Percentiles rank a stretch among this genome's conserved stretches.
These are phyloP conservation scores for Pythium folliculosum DNA, from an alignment of 352 stramenopile species.

Conservation along the genomic window DNA sequence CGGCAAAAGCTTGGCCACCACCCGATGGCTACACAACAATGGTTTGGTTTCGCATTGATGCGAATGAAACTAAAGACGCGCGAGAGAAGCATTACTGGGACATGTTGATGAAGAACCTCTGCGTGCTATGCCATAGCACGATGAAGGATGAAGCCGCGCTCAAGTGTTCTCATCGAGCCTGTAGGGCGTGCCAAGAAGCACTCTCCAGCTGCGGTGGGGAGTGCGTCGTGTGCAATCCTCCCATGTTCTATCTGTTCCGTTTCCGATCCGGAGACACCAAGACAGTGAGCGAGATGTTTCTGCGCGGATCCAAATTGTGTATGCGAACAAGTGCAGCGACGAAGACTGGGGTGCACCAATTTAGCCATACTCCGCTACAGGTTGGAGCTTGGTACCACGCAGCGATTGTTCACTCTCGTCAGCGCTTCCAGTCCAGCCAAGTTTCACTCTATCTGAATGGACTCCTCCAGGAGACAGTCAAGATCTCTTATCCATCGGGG, in stretches of 20 bases:
- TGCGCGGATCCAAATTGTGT: constrained; percentile 62
- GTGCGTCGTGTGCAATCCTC: constrained; percentile 72
- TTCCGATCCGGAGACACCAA: constrained; percentile 72
- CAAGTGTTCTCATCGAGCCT: constrained; percentile 75
- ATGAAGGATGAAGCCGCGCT: constrained; percentile 53
- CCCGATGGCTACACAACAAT: constrained; percentile 64
- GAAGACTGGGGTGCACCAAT: constrained; percentile 47
- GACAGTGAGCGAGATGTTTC: constrained; percentile 65
- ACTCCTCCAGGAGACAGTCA: constrained; percentile 63
- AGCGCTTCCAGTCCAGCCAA: constrained; percentile 73
- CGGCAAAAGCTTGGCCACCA: constrained; percentile 58
- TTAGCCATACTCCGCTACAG: constrained; percentile 50
- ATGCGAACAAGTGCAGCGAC: constrained; percentile 58
- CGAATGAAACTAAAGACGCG: constrained; percentile 55
- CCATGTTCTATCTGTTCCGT: constrained; percentile 72
- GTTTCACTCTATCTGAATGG: constrained; percentile 66
- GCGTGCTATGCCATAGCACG: constrained; percentile 48
- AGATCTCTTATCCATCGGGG: constrained; percentile 69
- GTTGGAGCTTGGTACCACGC: constrained; percentile 52
- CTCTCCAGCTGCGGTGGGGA: constrained; percentile 56
- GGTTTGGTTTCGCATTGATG: constrained; percentile 68
- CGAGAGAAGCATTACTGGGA: constrained; percentile 66
- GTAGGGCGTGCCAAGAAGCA: constrained; percentile 55
- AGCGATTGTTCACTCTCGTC: constrained; percentile 55
- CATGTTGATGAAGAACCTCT: constrained; percentile 55